Conservation (phyloP, 2,329 filamentous ascomycete genomes). For the Xylariomycetidae sp. region DNA sequence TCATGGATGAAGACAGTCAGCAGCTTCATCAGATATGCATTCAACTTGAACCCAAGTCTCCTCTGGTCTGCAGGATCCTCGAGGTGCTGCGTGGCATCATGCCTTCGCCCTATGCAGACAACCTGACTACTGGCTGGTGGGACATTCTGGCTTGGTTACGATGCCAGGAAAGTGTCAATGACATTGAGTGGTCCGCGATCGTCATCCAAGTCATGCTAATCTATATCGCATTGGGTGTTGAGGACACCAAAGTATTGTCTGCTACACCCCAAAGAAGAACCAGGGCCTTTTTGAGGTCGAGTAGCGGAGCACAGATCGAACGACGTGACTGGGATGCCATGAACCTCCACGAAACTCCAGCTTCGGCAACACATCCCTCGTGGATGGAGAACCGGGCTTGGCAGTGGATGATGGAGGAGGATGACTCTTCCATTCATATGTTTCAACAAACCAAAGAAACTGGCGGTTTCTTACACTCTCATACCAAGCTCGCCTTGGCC, state of each 20-base stretch:
- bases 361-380: constrained; percentile 42
- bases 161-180: constrained; percentile 37
- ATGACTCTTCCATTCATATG: constrained; percentile 28
- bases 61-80: constrained; percentile 56
- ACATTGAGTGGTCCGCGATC: constrained; percentile 65
- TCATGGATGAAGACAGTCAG: constrained; percentile 55
- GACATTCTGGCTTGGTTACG: constrained; percentile 65
- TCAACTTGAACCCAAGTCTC: constrained; percentile 57
- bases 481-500: constrained; percentile 55
- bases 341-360: constrained; percentile 39
- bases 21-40: constrained; percentile 60
- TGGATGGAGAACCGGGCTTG: constrained; percentile 61
- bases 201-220: constrained; percentile 58
- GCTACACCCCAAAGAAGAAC: constrained; percentile 16
- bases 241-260: constrained; percentile 18
- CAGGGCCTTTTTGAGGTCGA: constrained; percentile 23
- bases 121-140: constrained; percentile 65
- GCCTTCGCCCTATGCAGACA: constrained; percentile 52
- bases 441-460: constrained; percentile 21
- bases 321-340: constrained; percentile 41
- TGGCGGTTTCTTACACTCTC: constrained; percentile 38
- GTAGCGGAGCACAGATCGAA: constrained; percentile 25
- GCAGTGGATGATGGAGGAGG: constrained; percentile 64
- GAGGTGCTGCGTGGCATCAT: constrained; percentile 59
- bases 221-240: constrained; percentile 51